These are phyloP conservation scores for Chlorella sp. DNA, from an alignment of 139 green algal genomes.

Conservation along the genomic window DNA sequence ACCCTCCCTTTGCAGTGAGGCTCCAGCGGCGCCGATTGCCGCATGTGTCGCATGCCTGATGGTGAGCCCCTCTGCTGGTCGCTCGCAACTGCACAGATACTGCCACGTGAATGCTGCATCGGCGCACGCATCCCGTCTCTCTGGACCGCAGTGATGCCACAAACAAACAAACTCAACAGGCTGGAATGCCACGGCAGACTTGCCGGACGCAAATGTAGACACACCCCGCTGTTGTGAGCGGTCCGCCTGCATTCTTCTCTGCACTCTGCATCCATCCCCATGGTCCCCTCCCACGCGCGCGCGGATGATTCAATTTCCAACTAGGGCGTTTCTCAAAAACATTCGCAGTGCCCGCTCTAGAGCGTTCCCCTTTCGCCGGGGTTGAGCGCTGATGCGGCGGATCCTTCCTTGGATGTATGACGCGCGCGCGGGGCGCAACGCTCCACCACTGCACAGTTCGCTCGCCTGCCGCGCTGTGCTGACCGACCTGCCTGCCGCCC, in stretches of 20 bases:
- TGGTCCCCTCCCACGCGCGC: neutral
- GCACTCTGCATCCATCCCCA: neutral
- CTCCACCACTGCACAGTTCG: too few species aligned
- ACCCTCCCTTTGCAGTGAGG: too few species aligned
- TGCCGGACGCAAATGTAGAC: too few species aligned
- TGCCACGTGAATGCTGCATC: constrained; percentile 8
- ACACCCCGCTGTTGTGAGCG: constrained; percentile 69
- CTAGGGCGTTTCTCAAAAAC: constrained; percentile 66
- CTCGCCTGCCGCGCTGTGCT: too few species aligned
- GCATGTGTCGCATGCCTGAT: neutral
- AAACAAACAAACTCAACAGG: constrained; percentile 84
- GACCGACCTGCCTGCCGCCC: too few species aligned
- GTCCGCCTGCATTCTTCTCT: neutral
- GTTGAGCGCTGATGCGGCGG: constrained; percentile 71
- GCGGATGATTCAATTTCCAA: constrained; percentile 48
- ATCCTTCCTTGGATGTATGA: constrained; percentile 80
- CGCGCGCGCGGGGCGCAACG: too few species aligned
- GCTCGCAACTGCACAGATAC: too few species aligned
- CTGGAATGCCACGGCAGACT: constrained; percentile 35
- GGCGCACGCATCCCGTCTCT: neutral
- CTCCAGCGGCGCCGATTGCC: too few species aligned
- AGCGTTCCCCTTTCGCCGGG: constrained; percentile 68
- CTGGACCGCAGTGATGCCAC: constrained; percentile 43
- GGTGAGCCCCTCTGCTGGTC: too few species aligned
- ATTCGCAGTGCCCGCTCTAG: constrained; percentile 76